Base-by-base conservation (phyloP, 805 yeast species). In the Starmera dryadoides region DNA sequence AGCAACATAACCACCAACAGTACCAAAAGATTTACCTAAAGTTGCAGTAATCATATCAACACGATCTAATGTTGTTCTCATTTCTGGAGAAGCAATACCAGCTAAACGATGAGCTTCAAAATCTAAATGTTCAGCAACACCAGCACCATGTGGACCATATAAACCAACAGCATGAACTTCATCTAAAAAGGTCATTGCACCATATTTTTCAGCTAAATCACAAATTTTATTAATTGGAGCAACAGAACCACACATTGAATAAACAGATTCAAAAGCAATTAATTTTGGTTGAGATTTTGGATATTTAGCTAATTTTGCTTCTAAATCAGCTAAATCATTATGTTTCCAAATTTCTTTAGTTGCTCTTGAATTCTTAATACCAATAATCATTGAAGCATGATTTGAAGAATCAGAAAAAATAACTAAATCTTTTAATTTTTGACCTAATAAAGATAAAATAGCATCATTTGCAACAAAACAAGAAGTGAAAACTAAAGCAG, bases 71-170 rank as follows among this genome's bases (percentile, higher is more conserved):
- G 84, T 83, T 9, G 95, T 79, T 41, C 68, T 62, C 32, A 52
- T 47, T 35, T 64, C 62, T 47, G 78, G 75, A 15, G 76, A 66
- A 12, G 71, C 71, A 49, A 78, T 66, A 48, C 93, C 93, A 14
- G 79, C 62, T 42, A 68, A 59, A 56, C 86, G 76, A 59, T 91
- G 95, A 40, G 80, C 79, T 35, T 86, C 86, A 52, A 88, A 93
- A 64, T 93, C 86, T 54, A 84, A 71, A 61, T 93, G 98, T 64
- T 93, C 99, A 35, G 98, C 96, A 40, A 93, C 98, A 67, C 99
- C 99, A 26, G 96, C 98, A 58, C 99, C 99, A 55, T 86, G 96
- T 43, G 99, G 98, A 54, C 99, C 99, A 59, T 93, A 93, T 81
- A 93, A 76, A 40, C 99, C 99, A 35, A 93, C 98, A 28, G 98